Base-by-base conservation (phyloP, 192 early-diverging fungal species). In the Chytriomyces hyalinus region DNA sequence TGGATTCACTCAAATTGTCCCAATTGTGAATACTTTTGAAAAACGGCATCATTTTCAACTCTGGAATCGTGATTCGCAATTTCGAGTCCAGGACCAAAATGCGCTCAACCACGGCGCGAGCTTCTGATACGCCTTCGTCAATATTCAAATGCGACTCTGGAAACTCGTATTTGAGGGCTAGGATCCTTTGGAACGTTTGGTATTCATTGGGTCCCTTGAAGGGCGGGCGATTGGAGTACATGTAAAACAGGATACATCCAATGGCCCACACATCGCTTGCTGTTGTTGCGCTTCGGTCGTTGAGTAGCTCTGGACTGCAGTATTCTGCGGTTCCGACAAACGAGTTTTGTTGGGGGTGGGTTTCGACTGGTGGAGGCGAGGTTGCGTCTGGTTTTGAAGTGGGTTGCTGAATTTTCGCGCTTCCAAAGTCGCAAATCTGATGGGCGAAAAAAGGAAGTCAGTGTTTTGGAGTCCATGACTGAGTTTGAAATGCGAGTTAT, bases 321-420 rank as follows among this genome's bases (percentile, higher is more conserved):
- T 99, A 99, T 88, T 99, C 98, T 13, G 98, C 97, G 6, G 98
- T 99, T 45, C 98, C 98, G 1, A 99, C 98, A 87, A 98, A 98
- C 0, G 96, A 98, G 71, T 93, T 91, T 65, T 92, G 82, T 45
- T 91, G 83, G 36, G 36, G 36, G 36, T 36, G 36, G 67, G 83
- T 61, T 20, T 44, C 77, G 10, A 49, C 6, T 3, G 76, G 5
- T 5, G 79, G n/a, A 22, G 78, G 6, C 17, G 61, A n/a, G 22
- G 22, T 62, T 6, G 66, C 6, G 6, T 53, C 28, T 0, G 76
- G n/a, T 28, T 48, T 49, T 4, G 73, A 11, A 10, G 10, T 4
- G 8, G 53, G 49, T 6, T 61, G 79, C 13, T 92, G 76, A 20
- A 94, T 86, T 81, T 95, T 95, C 44, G 96, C 97, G 1, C 94